Evolutionary conservation across 2,329 filamentous ascomycete genomes (phyloP).

Genomic region (Plectosphaerella plurivora): DNA sequence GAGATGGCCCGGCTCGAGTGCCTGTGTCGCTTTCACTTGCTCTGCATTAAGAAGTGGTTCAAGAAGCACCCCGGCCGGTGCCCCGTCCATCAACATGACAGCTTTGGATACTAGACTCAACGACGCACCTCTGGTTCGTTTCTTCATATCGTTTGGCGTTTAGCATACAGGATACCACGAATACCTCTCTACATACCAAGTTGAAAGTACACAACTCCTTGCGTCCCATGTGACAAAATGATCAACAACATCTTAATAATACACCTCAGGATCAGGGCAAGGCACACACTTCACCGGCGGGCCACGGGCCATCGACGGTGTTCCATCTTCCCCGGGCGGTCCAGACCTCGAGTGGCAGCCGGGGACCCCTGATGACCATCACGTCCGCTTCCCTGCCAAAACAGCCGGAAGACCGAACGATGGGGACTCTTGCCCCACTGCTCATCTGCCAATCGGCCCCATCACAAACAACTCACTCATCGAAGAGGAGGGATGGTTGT

Average conservation of each 20-base stretch:
- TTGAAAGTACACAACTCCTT: no score
- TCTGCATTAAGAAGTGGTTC: slow-evolving; percentile 61
- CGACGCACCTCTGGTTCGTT: background rate
- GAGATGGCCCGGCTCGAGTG: slow-evolving; percentile 64
- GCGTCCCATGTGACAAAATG: no score
- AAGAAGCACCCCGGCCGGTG: slow-evolving; percentile 57
- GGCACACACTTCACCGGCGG: no score
- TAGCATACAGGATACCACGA: background rate
- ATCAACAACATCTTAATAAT: no score
- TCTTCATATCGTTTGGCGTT: slow-evolving; percentile 1
- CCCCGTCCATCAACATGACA: slow-evolving; percentile 62
- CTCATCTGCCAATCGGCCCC: slow-evolving; percentile 1
- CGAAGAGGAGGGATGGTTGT: no score
- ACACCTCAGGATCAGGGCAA: no score
- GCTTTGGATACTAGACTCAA: slow-evolving; percentile 42
- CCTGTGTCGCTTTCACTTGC: slow-evolving; percentile 58
- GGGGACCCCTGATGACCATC: background rate
- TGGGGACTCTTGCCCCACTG: background rate
- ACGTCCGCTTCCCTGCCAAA: background rate
- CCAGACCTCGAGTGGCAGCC: background rate
- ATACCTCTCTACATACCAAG: no score
- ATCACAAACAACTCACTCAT: no score
- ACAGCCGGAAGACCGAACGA: background rate
- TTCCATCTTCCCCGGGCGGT: background rate
- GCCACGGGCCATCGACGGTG: no score